Evolutionary conservation across 2,329 filamentous ascomycete genomes (phyloP).

Genomic region (Talaromyces islandicus): DNA sequence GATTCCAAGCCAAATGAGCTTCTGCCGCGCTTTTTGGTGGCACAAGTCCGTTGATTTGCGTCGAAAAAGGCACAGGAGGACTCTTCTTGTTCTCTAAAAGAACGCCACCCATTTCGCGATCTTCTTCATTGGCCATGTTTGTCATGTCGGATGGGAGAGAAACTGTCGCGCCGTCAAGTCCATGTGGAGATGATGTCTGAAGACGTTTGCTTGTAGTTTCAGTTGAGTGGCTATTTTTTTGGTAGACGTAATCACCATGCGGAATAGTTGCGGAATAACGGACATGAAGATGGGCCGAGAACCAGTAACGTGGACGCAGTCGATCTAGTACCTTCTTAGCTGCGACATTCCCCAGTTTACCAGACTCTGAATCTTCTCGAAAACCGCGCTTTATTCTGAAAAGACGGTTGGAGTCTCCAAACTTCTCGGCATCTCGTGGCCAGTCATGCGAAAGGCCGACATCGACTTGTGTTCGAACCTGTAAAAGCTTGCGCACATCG

Average conservation of each 20-base stretch:
- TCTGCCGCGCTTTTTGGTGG: not conserved
- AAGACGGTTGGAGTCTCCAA: conserved; percentile 63
- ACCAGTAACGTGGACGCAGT: conserved; percentile 80
- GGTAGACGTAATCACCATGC: conserved; percentile 32
- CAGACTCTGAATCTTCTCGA: conserved; percentile 65
- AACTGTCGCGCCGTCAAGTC: not conserved
- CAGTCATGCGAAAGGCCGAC: conserved; percentile 93
- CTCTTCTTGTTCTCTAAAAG: not conserved
- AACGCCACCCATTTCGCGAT: not conserved
- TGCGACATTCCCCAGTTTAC: conserved; percentile 71
- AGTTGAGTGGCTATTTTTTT: not conserved
- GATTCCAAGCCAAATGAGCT: conserved; percentile 32
- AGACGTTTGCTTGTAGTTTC: not conserved
- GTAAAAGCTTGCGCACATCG: conserved; percentile 83
- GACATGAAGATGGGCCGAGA: conserved; percentile 86
- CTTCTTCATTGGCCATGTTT: not conserved
- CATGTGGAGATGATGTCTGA: not conserved
- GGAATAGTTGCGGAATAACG: conserved; percentile 66
- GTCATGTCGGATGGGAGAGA: not conserved
- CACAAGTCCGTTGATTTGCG: not conserved
- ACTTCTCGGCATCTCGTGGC: conserved; percentile 76
- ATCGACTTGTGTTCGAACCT: conserved; percentile 81
- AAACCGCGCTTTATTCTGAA: conserved; percentile 72
- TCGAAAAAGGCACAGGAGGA: not conserved
- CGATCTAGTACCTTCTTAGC: conserved; percentile 75